A percentile compares a stretch with the other conserved stretches of the same genome.
Evolutionary conservation across 2,329 filamentous ascomycete genomes (phyloP).

Genomic region (Colletotrichum endophyticum): DNA sequence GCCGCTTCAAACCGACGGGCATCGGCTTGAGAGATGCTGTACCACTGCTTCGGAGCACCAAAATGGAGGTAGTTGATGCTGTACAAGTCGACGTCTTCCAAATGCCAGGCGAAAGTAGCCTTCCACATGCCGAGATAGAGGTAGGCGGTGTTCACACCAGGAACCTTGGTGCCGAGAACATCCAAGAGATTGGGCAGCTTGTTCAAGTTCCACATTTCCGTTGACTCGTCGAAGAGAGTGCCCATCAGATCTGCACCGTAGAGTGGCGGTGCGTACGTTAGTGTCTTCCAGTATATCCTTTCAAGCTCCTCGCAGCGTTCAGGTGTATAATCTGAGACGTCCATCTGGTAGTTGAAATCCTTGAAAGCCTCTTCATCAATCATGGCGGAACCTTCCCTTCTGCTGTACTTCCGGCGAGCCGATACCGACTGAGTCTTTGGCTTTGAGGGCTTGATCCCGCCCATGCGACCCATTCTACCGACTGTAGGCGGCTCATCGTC

Average conservation of each 20-base stretch:
- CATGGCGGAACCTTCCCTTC: constrained; percentile 75
- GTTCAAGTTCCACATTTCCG: constrained; percentile 89
- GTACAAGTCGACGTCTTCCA: constrained; percentile 98
- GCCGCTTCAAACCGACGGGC: constrained; percentile 90
- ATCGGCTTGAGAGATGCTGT: constrained; percentile 96
- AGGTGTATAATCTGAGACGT: constrained; percentile 85
- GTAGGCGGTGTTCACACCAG: constrained; percentile 97
- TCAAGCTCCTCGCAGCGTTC: constrained; percentile 96
- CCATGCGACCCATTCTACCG: constrained; percentile 49
- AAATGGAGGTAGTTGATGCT: constrained; percentile 99
- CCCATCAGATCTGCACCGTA: constrained; percentile 98
- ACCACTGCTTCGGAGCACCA: constrained; percentile 98
- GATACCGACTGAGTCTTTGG: constrained; percentile 77
- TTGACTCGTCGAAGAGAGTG: constrained; percentile 87
- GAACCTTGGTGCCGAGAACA: constrained; percentile 92
- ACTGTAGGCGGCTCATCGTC: constrained; percentile 42
- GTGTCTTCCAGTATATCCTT: constrained; percentile 93
- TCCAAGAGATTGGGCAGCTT: constrained; percentile 93
- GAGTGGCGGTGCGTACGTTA: constrained; percentile 92
- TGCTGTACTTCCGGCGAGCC: constrained; percentile 85
- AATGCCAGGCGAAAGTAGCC: constrained; percentile 97
- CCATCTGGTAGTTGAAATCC: constrained; percentile 88
- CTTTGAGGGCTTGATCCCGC: constrained; percentile 54
- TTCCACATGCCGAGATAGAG: constrained; percentile 99
- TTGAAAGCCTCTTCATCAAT: constrained; percentile 92